Evolutionary conservation across 202 grass and related monocot species (phyloP).

Genomic region (Bolboschoenoplectus hybrid): DNA sequence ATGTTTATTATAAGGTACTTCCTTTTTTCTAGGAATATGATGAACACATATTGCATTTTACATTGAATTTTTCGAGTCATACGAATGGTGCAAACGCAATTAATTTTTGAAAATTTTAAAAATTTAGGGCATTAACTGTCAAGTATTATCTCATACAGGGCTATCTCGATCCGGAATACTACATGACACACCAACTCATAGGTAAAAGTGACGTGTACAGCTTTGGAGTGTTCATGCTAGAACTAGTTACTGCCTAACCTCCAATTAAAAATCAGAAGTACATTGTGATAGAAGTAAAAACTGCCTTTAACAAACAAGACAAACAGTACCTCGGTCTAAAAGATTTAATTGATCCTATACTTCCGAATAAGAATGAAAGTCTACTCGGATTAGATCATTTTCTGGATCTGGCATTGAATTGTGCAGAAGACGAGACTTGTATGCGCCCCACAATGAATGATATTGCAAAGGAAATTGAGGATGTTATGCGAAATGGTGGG

Average conservation of each 20-base stretch:
- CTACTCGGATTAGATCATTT: slow-evolving; percentile 57
- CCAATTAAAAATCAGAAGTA: slow-evolving; percentile 62
- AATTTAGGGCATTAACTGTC: not conserved
- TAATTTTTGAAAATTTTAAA: not conserved
- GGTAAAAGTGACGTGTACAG: slow-evolving; percentile 89
- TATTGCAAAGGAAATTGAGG: slow-evolving; percentile 71
- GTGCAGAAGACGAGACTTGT: slow-evolving; percentile 43
- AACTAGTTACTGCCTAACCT: slow-evolving; percentile 63
- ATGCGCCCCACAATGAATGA: slow-evolving; percentile 63
- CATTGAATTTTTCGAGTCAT: not conserved
- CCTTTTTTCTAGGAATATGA: not conserved
- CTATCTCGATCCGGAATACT: slow-evolving; percentile 88
- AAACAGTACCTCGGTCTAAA: slow-evolving; percentile 54
- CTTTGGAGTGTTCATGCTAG: slow-evolving; percentile 77
- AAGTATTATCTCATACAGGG: slow-evolving; percentile 48
- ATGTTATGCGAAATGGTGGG: slow-evolving; percentile 60
- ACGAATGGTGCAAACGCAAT: not conserved
- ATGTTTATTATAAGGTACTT: not conserved
- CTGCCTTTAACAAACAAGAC: slow-evolving; percentile 56
- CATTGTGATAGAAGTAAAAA: slow-evolving; percentile 70
- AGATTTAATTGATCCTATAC: slow-evolving; percentile 71
- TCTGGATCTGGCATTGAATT: slow-evolving; percentile 61
- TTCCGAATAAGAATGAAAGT: slow-evolving; percentile 38
- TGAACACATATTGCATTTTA: not conserved
- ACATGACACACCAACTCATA: slow-evolving; percentile 72